Percentiles rank a stretch among this genome's conserved stretches.
phyloP scores from a whole-genome alignment of 805 yeast genomes.

The Metschnikowia hibisci region DNA sequence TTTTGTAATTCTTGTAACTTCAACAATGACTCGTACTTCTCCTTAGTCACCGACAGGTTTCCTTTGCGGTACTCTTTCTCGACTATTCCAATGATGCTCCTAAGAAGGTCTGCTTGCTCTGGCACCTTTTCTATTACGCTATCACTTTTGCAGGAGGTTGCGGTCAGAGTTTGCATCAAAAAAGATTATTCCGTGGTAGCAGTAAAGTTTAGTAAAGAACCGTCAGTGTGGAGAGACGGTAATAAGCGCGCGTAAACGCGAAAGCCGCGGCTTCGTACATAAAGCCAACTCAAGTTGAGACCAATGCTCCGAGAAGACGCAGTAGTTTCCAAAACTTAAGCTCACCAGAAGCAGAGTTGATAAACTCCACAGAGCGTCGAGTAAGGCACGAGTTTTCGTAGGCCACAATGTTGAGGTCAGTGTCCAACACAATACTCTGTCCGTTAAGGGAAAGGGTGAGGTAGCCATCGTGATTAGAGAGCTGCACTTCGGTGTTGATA shows the following conservation, averaged over 20 bases:
- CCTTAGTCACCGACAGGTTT: conserved; percentile 34
- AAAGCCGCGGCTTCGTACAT: conserved; percentile 1
- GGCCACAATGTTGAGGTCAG: conserved; percentile 8
- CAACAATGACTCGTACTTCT: conserved; percentile 31
- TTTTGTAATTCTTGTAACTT: conserved; percentile 22
- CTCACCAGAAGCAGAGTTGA: conserved; percentile 9
- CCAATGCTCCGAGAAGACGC: conserved; percentile 8
- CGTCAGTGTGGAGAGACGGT: too few species aligned
- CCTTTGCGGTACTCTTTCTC: conserved; percentile 37
- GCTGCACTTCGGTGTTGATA: conserved; percentile 4
- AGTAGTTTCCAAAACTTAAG: conserved; percentile 12
- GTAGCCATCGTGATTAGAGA: conserved; percentile 3
- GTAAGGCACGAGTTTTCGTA: neutral
- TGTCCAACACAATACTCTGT: conserved; percentile 5
- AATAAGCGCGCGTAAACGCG: neutral
- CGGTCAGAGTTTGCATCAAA: conserved; percentile 1
- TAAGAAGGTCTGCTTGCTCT: conserved; percentile 5
- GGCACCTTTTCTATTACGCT: neutral
- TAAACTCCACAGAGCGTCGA: conserved; percentile 4
- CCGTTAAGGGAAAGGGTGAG: neutral
- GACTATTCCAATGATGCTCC: conserved; percentile 22
- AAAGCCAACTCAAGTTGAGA: neutral
- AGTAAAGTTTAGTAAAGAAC: too few species aligned
- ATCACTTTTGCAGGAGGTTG: neutral
- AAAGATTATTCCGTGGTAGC: too few species aligned